Evolutionary conservation across 1,284 basidiomycete species (phyloP).

Genomic region (Moesziomyces sp.): DNA sequence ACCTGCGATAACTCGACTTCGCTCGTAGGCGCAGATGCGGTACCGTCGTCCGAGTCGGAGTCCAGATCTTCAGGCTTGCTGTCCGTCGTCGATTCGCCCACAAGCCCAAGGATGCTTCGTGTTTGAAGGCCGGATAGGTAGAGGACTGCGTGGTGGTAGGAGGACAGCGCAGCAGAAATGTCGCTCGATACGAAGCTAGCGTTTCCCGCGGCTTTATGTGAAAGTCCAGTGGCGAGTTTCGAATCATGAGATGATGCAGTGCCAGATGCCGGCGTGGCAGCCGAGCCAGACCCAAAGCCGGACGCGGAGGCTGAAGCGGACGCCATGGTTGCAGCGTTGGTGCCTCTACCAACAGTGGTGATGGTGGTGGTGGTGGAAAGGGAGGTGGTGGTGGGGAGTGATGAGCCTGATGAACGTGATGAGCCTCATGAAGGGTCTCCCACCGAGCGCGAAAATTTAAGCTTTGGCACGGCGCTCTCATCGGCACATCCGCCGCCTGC

Average conservation of each 20-base stretch:
- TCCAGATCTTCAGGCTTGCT: constrained; percentile 20
- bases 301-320: not conserved
- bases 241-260: too few species aligned
- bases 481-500: too few species aligned
- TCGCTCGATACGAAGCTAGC: constrained; percentile 11
- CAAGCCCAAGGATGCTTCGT: constrained; percentile 16
- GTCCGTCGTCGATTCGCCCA: constrained; percentile 14
- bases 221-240: constrained; percentile 16
- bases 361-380: constrained; percentile 3
- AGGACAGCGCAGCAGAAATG: constrained; percentile 11
- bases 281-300: not conserved
- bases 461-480: too few species aligned
- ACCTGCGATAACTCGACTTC: constrained; percentile 21
- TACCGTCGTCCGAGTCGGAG: not conserved
- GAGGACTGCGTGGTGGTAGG: constrained; percentile 27
- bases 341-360: not conserved
- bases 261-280: not conserved
- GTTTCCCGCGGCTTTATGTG: constrained; percentile 28
- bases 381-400: constrained; percentile 5
- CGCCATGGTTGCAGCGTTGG: constrained; percentile 3
- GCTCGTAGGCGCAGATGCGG: not conserved
- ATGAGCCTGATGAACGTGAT: not conserved
- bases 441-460: too few species aligned
- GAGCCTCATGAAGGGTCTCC: too few species aligned
- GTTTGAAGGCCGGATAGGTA: constrained; percentile 22